A percentile compares a stretch with the other conserved stretches of the same genome.
phyloP scores from a whole-genome alignment of 2,329 filamentous ascomycete genomes.

The Metarhizium guizhouense region DNA sequence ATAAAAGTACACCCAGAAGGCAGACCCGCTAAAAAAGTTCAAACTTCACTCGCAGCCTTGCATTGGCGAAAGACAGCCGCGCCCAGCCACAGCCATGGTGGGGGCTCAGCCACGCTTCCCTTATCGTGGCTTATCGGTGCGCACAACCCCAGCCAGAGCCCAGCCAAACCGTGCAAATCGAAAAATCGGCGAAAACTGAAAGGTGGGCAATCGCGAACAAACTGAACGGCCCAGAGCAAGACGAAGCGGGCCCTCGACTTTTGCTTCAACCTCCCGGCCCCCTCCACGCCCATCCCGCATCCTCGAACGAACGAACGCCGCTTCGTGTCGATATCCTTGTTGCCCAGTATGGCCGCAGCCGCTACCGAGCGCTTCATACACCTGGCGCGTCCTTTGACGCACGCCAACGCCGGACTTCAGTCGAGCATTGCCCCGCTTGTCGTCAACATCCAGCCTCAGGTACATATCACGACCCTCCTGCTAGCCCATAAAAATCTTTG shows the following conservation, averaged over 20 bases:
- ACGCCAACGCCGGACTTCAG: conserved; percentile 68
- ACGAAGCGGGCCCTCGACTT: neutral
- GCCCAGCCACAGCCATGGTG: conserved; percentile 24
- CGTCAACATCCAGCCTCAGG: conserved; percentile 92
- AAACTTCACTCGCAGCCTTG: conserved; percentile 24
- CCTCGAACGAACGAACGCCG: conserved; percentile 3
- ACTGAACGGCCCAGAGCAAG: neutral
- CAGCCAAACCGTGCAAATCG: conserved; percentile 32
- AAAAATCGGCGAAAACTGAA: conserved; percentile 32
- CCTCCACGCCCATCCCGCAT: conserved; percentile 8
- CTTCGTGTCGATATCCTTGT: conserved; percentile 12
- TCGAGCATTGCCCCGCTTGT: conserved; percentile 84
- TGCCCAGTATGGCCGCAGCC: conserved; percentile 67
- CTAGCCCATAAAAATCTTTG: conserved; percentile 6
- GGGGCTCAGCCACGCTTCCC: conserved; percentile 22
- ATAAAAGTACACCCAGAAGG: neutral
- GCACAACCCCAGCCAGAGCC: conserved; percentile 37
- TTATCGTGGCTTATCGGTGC: conserved; percentile 42
- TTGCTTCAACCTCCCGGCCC: conserved; percentile 12
- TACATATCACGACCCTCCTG: conserved; percentile 34
- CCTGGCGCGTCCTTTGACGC: conserved; percentile 84
- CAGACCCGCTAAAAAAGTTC: conserved; percentile 10
- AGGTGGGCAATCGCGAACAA: conserved; percentile 23
- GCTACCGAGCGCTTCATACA: conserved; percentile 83
- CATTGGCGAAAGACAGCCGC: conserved; percentile 11